These are phyloP conservation scores for Backusella mclennaniae DNA, from an alignment of 192 early-diverging fungal genomes.

Conservation along the genomic window DNA sequence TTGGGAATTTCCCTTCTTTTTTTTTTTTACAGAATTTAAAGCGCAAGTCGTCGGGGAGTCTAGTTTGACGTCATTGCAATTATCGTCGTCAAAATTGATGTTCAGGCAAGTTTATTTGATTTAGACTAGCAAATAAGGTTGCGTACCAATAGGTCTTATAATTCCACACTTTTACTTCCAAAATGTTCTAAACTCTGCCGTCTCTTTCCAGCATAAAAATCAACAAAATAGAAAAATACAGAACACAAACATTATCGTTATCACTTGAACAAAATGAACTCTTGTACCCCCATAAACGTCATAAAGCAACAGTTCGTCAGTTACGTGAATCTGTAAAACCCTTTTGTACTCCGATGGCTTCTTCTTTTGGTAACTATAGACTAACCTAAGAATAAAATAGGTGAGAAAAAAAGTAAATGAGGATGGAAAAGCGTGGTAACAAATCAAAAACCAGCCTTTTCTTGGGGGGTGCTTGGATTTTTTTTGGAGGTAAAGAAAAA, in stretches of 20 bases:
- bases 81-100: neutral
- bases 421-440: neutral
- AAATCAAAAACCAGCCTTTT: neutral
- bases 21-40: neutral
- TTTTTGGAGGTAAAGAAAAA: neutral
- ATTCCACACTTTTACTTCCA: too few species aligned
- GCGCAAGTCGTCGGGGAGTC: neutral
- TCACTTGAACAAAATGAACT: neutral
- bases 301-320: neutral
- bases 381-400: neutral
- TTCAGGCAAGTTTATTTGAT: neutral
- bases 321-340: neutral
- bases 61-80: neutral
- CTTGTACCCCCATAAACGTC: neutral
- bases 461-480: neutral
- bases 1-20: neutral
- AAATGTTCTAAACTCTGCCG: neutral
- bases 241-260: neutral
- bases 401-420: neutral
- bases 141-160: neutral
- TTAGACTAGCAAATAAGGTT: conserved; percentile 3
- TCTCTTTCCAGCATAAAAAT: neutral
- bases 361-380: neutral
- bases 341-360: neutral
- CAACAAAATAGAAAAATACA: neutral